A percentile compares a stretch with the other conserved stretches of the same genome.
Evolutionary conservation across 2,329 filamentous ascomycete genomes (phyloP).

Genomic region (Cladosporium sp.): DNA sequence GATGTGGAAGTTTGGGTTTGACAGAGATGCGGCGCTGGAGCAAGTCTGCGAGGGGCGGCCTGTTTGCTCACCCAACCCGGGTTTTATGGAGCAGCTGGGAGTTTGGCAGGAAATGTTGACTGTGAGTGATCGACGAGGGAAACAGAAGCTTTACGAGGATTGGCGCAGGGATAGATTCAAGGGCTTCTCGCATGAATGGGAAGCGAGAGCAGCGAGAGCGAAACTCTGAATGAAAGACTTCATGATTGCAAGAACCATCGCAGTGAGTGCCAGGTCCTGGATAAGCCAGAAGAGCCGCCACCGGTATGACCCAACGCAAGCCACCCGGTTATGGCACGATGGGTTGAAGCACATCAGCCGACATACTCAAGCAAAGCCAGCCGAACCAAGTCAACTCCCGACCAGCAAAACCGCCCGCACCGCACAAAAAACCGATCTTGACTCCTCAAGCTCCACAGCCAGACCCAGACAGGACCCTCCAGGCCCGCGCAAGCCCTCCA

Average conservation of each 20-base stretch:
- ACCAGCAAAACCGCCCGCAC: too few relatives aligned
- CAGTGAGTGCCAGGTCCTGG: too few relatives aligned
- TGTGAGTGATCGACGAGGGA: conserved; percentile 16
- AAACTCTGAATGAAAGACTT: conserved; percentile 15
- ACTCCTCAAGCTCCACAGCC: too few relatives aligned
- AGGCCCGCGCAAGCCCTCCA: too few relatives aligned
- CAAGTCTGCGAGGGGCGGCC: conserved; percentile 63
- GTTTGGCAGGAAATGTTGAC: conserved; percentile 72
- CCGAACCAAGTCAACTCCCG: too few relatives aligned
- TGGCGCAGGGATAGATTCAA: conserved; percentile 30
- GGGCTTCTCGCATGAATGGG: conserved; percentile 35
- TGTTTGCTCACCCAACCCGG: conserved; percentile 76
- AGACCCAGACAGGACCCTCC: too few relatives aligned
- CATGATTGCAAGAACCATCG: neutral
- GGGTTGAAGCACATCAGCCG: too few relatives aligned
- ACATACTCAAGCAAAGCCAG: too few relatives aligned
- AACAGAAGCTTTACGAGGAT: conserved; percentile 26
- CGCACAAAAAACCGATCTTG: too few relatives aligned
- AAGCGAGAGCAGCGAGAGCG: conserved; percentile 17
- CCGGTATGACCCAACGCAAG: neutral
- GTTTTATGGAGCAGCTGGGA: conserved; percentile 80
- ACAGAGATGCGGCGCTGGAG: conserved; percentile 57
- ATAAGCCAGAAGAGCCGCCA: neutral
- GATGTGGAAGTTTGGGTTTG: conserved; percentile 50
- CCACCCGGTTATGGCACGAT: too few relatives aligned